Evolutionary conservation across 352 stramenopile species (phyloP).

Genomic region (Globisporangium takayamanum): DNA sequence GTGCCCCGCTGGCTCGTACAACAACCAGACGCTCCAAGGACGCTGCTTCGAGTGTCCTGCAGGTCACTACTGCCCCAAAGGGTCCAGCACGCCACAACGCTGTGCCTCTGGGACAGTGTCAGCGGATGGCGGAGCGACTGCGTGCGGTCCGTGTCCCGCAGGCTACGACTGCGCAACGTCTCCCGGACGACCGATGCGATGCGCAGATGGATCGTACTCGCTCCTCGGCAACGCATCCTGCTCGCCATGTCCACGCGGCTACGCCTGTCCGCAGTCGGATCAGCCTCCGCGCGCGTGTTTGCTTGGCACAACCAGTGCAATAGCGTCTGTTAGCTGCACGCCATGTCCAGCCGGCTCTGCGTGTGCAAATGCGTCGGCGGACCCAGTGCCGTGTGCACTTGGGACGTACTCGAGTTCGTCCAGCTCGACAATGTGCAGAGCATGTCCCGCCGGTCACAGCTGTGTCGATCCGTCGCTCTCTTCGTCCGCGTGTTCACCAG

Average conservation of each 20-base stretch:
- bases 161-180: constrained; percentile 34
- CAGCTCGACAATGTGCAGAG: constrained; percentile 15
- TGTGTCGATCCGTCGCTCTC: constrained; percentile 37
- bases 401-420: constrained; percentile 7
- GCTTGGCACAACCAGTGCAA: constrained; percentile 15
- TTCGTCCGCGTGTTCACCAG: constrained; percentile 30
- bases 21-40: constrained; percentile 22
- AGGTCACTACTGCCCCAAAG: constrained; percentile 38
- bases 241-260: constrained; percentile 27
- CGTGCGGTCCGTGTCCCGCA: constrained; percentile 41
- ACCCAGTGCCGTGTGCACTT: neutral
- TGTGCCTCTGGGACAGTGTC: constrained; percentile 36
- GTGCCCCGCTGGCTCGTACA: constrained; percentile 37
- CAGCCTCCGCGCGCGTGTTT: constrained; percentile 10
- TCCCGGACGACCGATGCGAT: constrained; percentile 5
- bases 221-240: constrained; percentile 18
- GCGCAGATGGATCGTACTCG: constrained; percentile 13
- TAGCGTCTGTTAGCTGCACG: constrained; percentile 15
- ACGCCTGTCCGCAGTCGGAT: constrained; percentile 15
- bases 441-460: constrained; percentile 44
- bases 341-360: constrained; percentile 45
- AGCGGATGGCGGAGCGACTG: constrained; percentile 8
- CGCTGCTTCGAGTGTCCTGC: constrained; percentile 36
- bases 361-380: constrained; percentile 19
- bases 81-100: constrained; percentile 15